Evolutionary conservation across 2,329 filamentous ascomycete genomes (phyloP), one percentile per base, ranked within the genome.

Genomic region (Waltergamsia citrina): DNA sequence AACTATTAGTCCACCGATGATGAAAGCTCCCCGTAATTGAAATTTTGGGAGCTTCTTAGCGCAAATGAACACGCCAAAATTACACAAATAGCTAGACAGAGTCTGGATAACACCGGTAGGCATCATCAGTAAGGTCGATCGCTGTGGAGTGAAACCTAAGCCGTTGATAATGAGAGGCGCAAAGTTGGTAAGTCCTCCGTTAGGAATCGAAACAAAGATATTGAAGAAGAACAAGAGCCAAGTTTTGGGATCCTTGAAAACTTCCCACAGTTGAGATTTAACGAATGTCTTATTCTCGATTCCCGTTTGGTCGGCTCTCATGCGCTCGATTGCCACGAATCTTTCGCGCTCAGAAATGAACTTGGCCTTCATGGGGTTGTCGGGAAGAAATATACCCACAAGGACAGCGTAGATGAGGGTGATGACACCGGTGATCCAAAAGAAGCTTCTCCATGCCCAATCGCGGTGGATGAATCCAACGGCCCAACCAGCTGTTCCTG

Each of bases 191-290:
- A 61, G 19, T 9, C 72, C 71, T n/a, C 71, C 71, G 35, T 74
- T 77, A 4, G 72, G 70, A 2, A 74, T 73, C 44, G 69, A 64
- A 7, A 60, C 65, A 2, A 65, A 50, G 2, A 74, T 38, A 8
- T 63, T 59, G 16, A 76, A 59, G 1, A 74, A 40, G 37, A 74
- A 73, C 5, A 78, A 44, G 12, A 77, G 57, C 71, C 72, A 78
- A 0, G 71, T 73, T 51, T 78, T 76, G 0, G 70, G 61, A 41
- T 78, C 74, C 4, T 48, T 31, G 2, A 65, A 43, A 0, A 65
- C 64, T 42, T 71, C 67, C 11, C 53, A 50, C 18, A 71, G 60
- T 39, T 71, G 67, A 9, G 52, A 48, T 41, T 52, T 53, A 38
- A 68, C 67, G 17, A 71, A 45, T 41, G 62, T 48, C 42, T 70